Evolutionary conservation across 495 filamentous ascomycete genomes (phyloP).

Genomic region (Penicillium psychrofluorescens): DNA sequence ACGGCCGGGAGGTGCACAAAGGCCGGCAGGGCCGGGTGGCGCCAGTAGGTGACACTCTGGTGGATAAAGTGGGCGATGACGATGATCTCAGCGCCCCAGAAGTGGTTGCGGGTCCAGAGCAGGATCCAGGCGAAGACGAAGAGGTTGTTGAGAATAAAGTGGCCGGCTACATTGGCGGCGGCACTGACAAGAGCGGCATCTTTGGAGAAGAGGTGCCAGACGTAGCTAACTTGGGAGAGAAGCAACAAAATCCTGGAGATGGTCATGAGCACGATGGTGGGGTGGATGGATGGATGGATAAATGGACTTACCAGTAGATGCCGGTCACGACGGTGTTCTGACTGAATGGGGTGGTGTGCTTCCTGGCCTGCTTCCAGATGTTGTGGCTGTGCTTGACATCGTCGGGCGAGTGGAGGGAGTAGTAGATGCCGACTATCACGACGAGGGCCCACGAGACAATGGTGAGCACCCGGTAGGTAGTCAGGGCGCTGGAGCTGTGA

Average conservation of each 20-base stretch:
- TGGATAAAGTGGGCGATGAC: slow-evolving; percentile 77
- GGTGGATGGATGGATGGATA: background rate
- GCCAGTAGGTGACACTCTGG: slow-evolving; percentile 69
- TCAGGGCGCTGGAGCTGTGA: slow-evolving; percentile 43
- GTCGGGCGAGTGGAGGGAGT: slow-evolving; percentile 53
- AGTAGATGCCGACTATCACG: slow-evolving; percentile 61
- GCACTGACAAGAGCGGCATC: slow-evolving; percentile 50
- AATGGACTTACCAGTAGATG: slow-evolving; percentile 71
- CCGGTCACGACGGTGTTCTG: slow-evolving; percentile 61
- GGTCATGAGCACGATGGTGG: slow-evolving; percentile 1
- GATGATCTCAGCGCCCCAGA: slow-evolving; percentile 65
- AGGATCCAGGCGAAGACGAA: slow-evolving; percentile 71
- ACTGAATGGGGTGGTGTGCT: slow-evolving; percentile 64
- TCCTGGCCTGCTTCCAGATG: slow-evolving; percentile 65
- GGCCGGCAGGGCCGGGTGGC: slow-evolving; percentile 55
- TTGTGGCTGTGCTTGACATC: slow-evolving; percentile 48
- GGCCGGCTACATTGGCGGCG: slow-evolving; percentile 70
- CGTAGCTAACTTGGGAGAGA: slow-evolving; percentile 66
- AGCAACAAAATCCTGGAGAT: slow-evolving; percentile 60
- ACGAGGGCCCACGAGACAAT: slow-evolving; percentile 65
- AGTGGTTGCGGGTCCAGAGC: slow-evolving; percentile 70
- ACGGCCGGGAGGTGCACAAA: slow-evolving; percentile 69
- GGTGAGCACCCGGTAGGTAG: slow-evolving; percentile 60
- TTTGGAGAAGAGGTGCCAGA: slow-evolving; percentile 65
- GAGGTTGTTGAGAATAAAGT: slow-evolving; percentile 82